Conservation (phyloP, 1,284 basidiomycete species). For the Malassezia brasiliensis region DNA sequence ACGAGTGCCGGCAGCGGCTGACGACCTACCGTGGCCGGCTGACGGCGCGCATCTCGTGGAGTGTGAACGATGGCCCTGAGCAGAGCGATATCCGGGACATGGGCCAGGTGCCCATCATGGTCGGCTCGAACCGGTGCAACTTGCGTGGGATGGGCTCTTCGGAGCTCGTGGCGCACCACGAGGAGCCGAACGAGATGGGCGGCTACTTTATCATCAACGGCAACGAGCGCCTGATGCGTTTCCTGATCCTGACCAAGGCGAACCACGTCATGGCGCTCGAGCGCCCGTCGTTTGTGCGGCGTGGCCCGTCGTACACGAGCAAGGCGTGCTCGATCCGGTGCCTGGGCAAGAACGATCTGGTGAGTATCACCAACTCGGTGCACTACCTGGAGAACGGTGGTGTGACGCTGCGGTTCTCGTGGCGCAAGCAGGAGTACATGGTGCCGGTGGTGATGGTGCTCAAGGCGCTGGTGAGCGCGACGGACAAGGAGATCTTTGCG, state of each 20-base stretch:
- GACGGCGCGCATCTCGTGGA: conserved; percentile 82
- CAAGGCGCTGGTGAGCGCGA: conserved; percentile 80
- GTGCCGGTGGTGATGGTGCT: conserved; percentile 94
- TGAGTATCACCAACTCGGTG: conserved; percentile 69
- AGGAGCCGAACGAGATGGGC: conserved; percentile 96
- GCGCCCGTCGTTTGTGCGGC: conserved; percentile 75
- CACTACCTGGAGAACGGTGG: conserved; percentile 95
- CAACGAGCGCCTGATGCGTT: conserved; percentile 95
- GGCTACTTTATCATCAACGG: conserved; percentile 99
- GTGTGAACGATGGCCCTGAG: conserved; percentile 63
- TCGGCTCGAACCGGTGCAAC: conserved; percentile 93
- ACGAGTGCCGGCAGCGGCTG: conserved; percentile 64
- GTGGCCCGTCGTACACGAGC: conserved; percentile 87
- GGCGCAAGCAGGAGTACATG: conserved; percentile 98
- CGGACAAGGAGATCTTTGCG: conserved; percentile 95
- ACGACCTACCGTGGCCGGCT: conserved; percentile 85
- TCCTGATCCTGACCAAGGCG: conserved; percentile 79
- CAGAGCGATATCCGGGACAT: conserved; percentile 74
- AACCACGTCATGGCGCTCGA: conserved; percentile 81
- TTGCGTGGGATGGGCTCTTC: conserved; percentile 71
- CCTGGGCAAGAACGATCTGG: conserved; percentile 54
- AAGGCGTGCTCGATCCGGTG: conserved; percentile 93
- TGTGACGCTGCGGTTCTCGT: conserved; percentile 88
- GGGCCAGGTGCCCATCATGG: conserved; percentile 90
- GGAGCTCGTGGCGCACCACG: conserved; percentile 77